phyloP scores from a whole-genome alignment of 169 alveolate species.

The Eimeria maxima region DNA sequence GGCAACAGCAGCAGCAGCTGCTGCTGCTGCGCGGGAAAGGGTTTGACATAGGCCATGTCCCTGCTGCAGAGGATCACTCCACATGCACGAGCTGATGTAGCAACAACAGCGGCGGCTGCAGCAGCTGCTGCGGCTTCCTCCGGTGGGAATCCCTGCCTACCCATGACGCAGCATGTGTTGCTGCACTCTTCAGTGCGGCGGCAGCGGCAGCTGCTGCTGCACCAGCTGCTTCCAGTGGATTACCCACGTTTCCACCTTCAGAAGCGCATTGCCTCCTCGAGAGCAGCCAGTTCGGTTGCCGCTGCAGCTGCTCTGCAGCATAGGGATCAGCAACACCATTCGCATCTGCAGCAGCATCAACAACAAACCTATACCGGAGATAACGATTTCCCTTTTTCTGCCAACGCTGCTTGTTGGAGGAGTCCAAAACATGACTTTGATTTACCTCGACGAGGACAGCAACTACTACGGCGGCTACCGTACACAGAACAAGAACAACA shows the following conservation, averaged over 20 bases:
- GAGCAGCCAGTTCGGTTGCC: conserved; percentile 43
- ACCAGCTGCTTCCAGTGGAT: neutral
- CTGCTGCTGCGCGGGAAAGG: neutral
- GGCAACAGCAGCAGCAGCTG: conserved; percentile 53
- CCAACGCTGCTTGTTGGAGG: conserved; percentile 18
- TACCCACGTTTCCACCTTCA: neutral
- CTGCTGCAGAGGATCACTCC: conserved; percentile 14
- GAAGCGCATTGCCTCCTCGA: neutral
- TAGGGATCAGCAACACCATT: conserved; percentile 5
- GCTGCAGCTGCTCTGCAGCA: conserved; percentile 47
- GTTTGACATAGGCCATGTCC: neutral
- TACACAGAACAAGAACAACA: neutral
- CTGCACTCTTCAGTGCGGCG: neutral
- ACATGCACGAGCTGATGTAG: conserved; percentile 19
- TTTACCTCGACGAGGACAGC: conserved; percentile 24
- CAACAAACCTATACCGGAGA: neutral
- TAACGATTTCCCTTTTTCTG: conserved; percentile 16
- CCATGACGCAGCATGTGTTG: conserved; percentile 14
- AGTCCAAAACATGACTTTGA: neutral
- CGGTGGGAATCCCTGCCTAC: neutral
- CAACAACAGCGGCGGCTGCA: neutral
- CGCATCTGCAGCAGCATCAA: conserved; percentile 43
- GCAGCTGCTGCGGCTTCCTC: conserved; percentile 1
- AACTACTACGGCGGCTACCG: neutral
- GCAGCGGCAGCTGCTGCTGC: conserved; percentile 64